Evolutionary conservation across 805 yeast genomes (phyloP), one percentile per base, ranked within the genome.

Genomic region (Komagataella kurtzmanii): DNA sequence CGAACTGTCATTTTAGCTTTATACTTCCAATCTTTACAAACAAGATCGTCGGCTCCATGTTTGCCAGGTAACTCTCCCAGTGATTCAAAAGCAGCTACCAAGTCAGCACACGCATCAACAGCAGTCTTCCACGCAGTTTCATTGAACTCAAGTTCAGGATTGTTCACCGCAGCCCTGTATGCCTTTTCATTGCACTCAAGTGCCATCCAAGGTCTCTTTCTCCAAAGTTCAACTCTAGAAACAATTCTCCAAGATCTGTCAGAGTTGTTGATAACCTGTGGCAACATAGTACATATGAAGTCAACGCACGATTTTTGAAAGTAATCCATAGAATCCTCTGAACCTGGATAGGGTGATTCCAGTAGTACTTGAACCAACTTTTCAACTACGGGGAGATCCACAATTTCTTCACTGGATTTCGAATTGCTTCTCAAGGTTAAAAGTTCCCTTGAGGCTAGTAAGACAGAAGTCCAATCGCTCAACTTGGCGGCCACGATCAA

Each of bases 21-120:
- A 67, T 83, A 86, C 61, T 80, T 85, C 97, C 97, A 90, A 62
- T 89, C 96, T 61, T 83, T 80, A 64, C 97, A 89, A 7, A 90
- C 95, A n/a, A 83, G 57, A 62, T 85, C 88, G 18, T 83, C 95
- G 2, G 88, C 89, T 21, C 84, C 85, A 60, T 82, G 76, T 59
- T 79, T 83, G 6, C 95, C 95, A 8, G 86, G 85, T 57, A 79
- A 65, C 53, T 85, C 93, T n/a, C 98, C 98, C 36, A 87, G 73
- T 3, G 86, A 82, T 61, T 83, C 89, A 63, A 89, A 91, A 1
- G 96, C 91, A 45, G 93, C 85, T 2, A 85, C 81, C 52, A 91
- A 71, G 55, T 89, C 96, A 40, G 70, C 65, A 61, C 96, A 85
- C 0, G 85, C 76, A 19, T 82, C 90, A 3, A 87, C 89, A 0